Conservation (phyloP, 2,329 filamentous ascomycete species). For the Cladosporium sp. region DNA sequence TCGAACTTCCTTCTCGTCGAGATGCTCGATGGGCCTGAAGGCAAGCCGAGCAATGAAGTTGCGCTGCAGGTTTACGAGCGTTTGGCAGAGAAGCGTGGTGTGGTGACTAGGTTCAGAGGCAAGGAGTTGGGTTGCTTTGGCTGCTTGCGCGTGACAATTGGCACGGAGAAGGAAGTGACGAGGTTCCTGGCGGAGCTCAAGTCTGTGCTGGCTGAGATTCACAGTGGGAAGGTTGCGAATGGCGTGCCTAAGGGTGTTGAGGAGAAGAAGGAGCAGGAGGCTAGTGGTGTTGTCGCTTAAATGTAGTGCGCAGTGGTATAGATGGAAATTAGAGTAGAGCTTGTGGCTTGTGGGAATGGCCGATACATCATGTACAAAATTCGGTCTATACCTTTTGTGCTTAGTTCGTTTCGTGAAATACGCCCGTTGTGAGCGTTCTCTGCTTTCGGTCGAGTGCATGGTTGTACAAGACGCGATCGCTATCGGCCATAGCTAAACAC, state of each 20-base stretch:
- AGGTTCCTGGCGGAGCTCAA: slow-evolving; percentile 71
- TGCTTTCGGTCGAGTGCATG: background rate
- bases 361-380: background rate
- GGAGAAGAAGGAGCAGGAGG: slow-evolving; percentile 49
- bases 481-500: background rate
- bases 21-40: slow-evolving; percentile 69
- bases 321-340: background rate
- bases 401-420: background rate
- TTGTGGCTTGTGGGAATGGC: background rate
- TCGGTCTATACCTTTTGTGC: background rate
- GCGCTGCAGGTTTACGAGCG: slow-evolving; percentile 80
- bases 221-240: slow-evolving; percentile 37
- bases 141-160: slow-evolving; percentile 87
- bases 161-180: slow-evolving; percentile 82
- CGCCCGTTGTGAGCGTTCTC: background rate
- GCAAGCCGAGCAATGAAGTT: slow-evolving; percentile 73
- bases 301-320: background rate
- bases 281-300: slow-evolving; percentile 52
- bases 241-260: slow-evolving; percentile 40
- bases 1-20: slow-evolving; percentile 92
- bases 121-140: slow-evolving; percentile 88
- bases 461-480: background rate
- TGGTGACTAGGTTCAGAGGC: slow-evolving; percentile 90
- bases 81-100: slow-evolving; percentile 80
- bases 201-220: slow-evolving; percentile 51